phyloP scores from a whole-genome alignment of 2,329 filamentous ascomycete genomes.

The Alternaria panax region DNA sequence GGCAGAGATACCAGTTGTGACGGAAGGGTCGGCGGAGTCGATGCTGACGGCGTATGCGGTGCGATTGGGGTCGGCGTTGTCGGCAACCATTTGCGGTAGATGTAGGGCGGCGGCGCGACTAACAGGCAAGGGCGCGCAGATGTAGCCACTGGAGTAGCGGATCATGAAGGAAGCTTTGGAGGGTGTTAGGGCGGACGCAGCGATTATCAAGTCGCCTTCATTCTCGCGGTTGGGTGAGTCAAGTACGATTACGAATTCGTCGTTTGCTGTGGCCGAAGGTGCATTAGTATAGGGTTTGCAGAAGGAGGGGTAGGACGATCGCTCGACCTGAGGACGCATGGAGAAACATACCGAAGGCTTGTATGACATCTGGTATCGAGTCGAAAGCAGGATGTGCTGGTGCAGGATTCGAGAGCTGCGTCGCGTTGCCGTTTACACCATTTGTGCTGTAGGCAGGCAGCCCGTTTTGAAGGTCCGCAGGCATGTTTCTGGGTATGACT shows the following conservation, averaged over 20 bases:
- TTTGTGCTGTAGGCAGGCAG: constrained; percentile 27
- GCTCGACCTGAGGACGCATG: not conserved
- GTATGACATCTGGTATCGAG: constrained; percentile 56
- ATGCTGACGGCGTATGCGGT: constrained; percentile 94
- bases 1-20: constrained; percentile 87
- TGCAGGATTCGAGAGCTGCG: constrained; percentile 31
- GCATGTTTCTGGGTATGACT: constrained; percentile 26
- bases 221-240: constrained; percentile 94
- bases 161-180: constrained; percentile 97
- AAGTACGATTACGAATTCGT: constrained; percentile 94
- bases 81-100: constrained; percentile 87
- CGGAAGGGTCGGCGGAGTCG: constrained; percentile 72
- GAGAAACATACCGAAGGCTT: constrained; percentile 51
- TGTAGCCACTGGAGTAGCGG: constrained; percentile 84
- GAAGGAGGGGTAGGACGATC: not conserved
- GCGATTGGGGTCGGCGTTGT: constrained; percentile 79
- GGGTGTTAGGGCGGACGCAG: constrained; percentile 81
- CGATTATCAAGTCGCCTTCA: constrained; percentile 97
- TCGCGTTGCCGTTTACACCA: constrained; percentile 27
- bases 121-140: constrained; percentile 84
- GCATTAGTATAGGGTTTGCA: not conserved
- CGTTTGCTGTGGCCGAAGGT: constrained; percentile 53
- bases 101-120: constrained; percentile 72
- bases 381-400: constrained; percentile 53
- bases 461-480: constrained; percentile 26